Conservation (phyloP, 106 monocot species). For the Dactylorhiza incarnata region DNA sequence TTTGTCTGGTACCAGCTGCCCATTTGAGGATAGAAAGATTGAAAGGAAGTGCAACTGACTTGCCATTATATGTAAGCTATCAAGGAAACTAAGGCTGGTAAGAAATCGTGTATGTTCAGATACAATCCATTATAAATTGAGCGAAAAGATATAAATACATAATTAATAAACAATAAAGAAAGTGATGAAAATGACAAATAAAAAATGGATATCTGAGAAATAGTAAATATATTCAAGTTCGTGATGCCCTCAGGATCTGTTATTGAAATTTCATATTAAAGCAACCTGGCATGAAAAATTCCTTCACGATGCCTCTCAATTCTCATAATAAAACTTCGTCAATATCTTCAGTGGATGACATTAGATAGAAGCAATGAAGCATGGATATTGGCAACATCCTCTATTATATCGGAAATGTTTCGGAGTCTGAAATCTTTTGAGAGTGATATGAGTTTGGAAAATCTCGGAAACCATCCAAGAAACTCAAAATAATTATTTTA, state of each 20-base stretch:
- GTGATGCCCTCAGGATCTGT: not conserved
- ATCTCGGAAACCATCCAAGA: no score
- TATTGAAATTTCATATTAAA: not conserved
- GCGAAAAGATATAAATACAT: not conserved
- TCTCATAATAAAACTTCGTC: not conserved
- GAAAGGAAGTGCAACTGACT: constrained; percentile 70
- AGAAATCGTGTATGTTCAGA: not conserved
- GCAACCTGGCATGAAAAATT: not conserved
- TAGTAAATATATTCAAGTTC: not conserved
- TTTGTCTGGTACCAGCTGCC: constrained; percentile 61
- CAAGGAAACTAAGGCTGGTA: not conserved
- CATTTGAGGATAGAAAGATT: constrained; percentile 59
- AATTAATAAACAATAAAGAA: not conserved
- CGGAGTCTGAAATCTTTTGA: no score
- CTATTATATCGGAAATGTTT: no score
- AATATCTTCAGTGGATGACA: not conserved
- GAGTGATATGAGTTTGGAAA: no score
- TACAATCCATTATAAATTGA: not conserved
- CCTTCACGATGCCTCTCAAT: not conserved
- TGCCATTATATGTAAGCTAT: constrained; percentile 55
- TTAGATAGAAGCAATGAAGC: no score
- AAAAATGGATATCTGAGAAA: not conserved
- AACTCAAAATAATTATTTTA: no score
- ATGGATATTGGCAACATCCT: no score
- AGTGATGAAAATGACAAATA: not conserved